phyloP scores from a whole-genome alignment of 306 rosid species.

The Styphnolobium japonicum region DNA sequence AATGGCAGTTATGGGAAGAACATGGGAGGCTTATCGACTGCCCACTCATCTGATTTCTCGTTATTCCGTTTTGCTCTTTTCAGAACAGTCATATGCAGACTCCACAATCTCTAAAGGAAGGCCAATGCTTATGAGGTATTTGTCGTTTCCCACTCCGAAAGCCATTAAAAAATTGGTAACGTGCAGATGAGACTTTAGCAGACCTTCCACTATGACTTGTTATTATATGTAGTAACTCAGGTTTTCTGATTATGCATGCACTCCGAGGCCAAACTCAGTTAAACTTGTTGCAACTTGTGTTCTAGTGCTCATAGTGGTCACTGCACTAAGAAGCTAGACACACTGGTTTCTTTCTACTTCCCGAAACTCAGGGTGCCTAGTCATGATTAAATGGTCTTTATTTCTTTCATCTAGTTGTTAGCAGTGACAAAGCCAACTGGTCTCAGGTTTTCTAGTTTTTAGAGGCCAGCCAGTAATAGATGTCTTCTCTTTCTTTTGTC shows the following conservation, averaged over 20 bases:
- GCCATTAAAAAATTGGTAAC: constrained; percentile 24
- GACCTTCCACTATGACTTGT: constrained; percentile 51
- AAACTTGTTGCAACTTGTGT: constrained; percentile 32
- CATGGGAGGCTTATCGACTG: constrained; percentile 44
- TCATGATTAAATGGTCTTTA: not conserved
- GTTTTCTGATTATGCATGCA: constrained; percentile 47
- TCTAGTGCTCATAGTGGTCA: constrained; percentile 32
- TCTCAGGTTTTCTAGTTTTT: constrained; percentile 2
- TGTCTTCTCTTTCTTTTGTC: not conserved
- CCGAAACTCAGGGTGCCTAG: constrained; percentile 15
- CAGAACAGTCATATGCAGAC: constrained; percentile 49
- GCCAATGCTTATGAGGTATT: constrained; percentile 37
- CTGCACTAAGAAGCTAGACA: not conserved
- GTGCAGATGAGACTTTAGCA: constrained; percentile 39
- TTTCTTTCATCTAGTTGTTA: constrained; percentile 10
- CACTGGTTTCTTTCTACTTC: constrained; percentile 26
- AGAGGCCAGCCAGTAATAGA: not conserved
- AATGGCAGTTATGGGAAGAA: constrained; percentile 63
- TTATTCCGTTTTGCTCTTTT: constrained; percentile 49
- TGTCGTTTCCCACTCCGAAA: constrained; percentile 60
- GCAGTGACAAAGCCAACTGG: constrained; percentile 27
- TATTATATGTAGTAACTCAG: constrained; percentile 34
- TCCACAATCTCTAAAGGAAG: constrained; percentile 39
- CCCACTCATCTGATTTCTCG: constrained; percentile 34
- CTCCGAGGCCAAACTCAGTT: constrained; percentile 37